Evolutionary conservation across 1,284 basidiomycete genomes (phyloP), one percentile per base, ranked within the genome.

Genomic region (Veloboletus limbatus): DNA sequence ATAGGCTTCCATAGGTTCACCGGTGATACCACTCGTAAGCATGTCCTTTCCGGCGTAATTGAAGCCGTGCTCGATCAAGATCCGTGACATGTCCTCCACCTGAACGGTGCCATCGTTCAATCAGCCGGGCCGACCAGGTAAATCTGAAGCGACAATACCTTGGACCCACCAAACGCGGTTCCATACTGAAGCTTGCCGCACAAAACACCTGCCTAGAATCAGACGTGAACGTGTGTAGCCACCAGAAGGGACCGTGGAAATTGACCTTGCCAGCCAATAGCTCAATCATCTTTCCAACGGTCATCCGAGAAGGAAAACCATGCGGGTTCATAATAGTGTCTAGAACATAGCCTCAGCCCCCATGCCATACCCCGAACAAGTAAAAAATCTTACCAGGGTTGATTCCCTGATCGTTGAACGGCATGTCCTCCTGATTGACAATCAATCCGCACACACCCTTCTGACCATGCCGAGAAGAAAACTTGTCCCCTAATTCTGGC

Each of bases 311-410:
- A 2, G 97, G 97, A 78, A 99, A 99, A 62, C 97, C 97, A 70
- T 99, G 97, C 3, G 97, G 97, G 67, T 99, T 99, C 96, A 99
- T 99, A 73, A 99, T 98, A 17, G 96, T 92, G 70, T 99, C 97
- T 84, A 71, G 44, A 32, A 30, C 11, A 33, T 30, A 7, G 33
- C 36, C 22, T 65, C 43, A 60, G 51, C 11, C 13, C 14, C 9
- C 36, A 25, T 17, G 9, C n/a, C 17, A 32, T 18, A 30, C 17
- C n/a, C 21, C 20, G 8, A 44, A 27, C n/a, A 17, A 18, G 22
- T 39, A 20, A n/a, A 22, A 25, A 14, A 47, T 65, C 77, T 54
- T 64, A 89, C 90, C 88, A 46, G 88, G 94, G 63, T 82, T 88
- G 57, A 98, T 96, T 24, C 97, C 97, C 61, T 91, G 85, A 70